Evolutionary conservation across 495 filamentous ascomycete genomes (phyloP).

Genomic region (Aspergillus diversus): DNA sequence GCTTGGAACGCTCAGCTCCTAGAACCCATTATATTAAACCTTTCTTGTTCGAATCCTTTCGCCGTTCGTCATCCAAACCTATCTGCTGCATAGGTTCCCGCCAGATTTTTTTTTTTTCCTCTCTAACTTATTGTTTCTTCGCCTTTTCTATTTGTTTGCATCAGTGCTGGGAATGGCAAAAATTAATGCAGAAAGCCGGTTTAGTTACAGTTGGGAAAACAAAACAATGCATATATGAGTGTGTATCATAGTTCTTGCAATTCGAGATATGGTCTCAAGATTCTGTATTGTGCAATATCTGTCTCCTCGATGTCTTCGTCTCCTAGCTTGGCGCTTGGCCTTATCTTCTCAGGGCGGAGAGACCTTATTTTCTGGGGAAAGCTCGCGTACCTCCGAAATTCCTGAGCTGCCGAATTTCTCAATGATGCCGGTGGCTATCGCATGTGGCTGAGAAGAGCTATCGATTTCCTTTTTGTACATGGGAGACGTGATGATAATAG

Average conservation of each 20-base stretch:
- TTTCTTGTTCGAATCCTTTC: slow-evolving; percentile 23
- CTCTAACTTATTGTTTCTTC: neutral
- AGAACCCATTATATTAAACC: slow-evolving; percentile 10
- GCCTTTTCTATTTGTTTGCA: slow-evolving; percentile 10
- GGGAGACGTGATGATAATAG: neutral
- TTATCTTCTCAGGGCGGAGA: too few relatives aligned
- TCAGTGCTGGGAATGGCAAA: slow-evolving; percentile 16
- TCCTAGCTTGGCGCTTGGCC: too few relatives aligned
- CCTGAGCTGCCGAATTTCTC: too few relatives aligned
- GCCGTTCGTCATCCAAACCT: slow-evolving; percentile 34
- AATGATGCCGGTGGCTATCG: too few relatives aligned
- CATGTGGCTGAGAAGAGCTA: too few relatives aligned
- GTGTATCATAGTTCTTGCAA: slow-evolving; percentile 18
- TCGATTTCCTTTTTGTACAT: too few relatives aligned
- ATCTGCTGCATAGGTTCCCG: slow-evolving; percentile 45
- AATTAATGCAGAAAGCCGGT: slow-evolving; percentile 14
- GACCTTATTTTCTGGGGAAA: too few relatives aligned
- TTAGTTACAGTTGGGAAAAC: slow-evolving; percentile 20
- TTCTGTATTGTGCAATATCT: neutral
- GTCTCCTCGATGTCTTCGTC: too few relatives aligned
- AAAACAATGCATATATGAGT: slow-evolving; percentile 12
- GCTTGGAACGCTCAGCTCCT: slow-evolving; percentile 11
- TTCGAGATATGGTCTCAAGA: neutral
- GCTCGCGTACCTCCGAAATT: too few relatives aligned
- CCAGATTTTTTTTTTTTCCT: neutral